These are phyloP conservation scores for Blastobotrys robertii DNA, from an alignment of 805 yeast species.

Conservation along the genomic window DNA sequence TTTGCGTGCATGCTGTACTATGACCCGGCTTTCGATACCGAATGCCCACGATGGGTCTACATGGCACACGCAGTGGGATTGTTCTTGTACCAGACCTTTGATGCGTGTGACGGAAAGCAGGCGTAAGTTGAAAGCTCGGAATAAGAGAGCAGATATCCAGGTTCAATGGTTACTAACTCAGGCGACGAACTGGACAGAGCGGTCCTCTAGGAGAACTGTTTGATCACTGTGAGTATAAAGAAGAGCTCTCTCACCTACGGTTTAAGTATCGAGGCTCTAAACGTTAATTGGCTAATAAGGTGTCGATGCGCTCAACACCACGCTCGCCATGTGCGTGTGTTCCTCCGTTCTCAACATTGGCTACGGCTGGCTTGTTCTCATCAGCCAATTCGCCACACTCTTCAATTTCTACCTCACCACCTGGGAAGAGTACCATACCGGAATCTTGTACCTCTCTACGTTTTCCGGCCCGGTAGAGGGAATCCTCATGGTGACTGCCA, in stretches of 20 bases:
- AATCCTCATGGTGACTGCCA: constrained; percentile 48
- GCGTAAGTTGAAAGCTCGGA: constrained; percentile 38
- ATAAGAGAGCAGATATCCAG: constrained; percentile 1
- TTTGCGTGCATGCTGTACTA: constrained; percentile 54
- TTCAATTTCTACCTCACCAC: constrained; percentile 77
- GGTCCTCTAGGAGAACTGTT: constrained; percentile 93
- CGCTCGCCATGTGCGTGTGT: constrained; percentile 59
- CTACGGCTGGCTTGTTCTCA: constrained; percentile 44
- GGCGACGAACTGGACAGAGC: constrained; percentile 81
- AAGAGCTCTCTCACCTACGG: too few relatives aligned
- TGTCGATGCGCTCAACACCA: constrained; percentile 54
- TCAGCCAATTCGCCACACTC: constrained; percentile 24
- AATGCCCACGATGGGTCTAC: constrained; percentile 71
- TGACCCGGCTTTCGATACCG: constrained; percentile 54
- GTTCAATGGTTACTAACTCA: constrained; percentile 5
- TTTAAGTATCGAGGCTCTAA: too few relatives aligned
- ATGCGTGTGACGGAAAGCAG: constrained; percentile 92
- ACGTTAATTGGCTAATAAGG: constrained; percentile 9
- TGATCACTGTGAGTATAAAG: constrained; percentile 59
- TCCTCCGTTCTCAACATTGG: constrained; percentile 65
- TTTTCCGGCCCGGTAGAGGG: constrained; percentile 97
- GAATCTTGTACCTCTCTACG: constrained; percentile 62
- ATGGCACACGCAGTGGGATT: constrained; percentile 69
- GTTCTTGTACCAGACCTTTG: constrained; percentile 89
- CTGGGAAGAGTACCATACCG: constrained; percentile 95